phyloP scores from a whole-genome alignment of 805 yeast genomes.

The Saccharomyces paradoxus region DNA sequence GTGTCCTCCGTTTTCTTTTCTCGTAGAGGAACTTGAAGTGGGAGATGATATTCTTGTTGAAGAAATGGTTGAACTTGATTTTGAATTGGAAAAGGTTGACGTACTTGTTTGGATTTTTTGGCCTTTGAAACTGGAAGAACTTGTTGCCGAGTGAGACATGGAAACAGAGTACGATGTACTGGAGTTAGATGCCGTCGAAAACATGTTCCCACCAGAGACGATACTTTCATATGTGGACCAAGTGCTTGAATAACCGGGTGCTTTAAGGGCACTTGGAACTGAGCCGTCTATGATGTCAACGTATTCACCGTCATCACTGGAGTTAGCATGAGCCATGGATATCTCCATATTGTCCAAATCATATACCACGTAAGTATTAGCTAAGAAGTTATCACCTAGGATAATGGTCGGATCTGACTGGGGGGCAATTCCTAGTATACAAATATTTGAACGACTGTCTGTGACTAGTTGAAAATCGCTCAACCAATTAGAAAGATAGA shows the following conservation, averaged over 20 bases:
- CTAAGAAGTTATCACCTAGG: constrained; percentile 53
- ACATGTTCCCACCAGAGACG: constrained; percentile 23
- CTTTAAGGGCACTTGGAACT: constrained; percentile 45
- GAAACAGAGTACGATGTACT: background rate
- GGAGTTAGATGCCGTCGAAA: constrained; percentile 9
- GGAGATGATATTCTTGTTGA: background rate
- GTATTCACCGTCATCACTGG: constrained; percentile 28
- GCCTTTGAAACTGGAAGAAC: background rate
- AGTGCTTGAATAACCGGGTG: constrained; percentile 39
- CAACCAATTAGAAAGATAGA: constrained; percentile 43
- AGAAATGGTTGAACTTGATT: background rate
- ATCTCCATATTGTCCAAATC: constrained; percentile 43
- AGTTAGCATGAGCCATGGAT: constrained; percentile 43
- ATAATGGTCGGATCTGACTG: constrained; percentile 25
- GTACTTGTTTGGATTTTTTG: background rate
- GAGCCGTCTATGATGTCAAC: constrained; percentile 38
- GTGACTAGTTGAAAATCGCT: constrained; percentile 25
- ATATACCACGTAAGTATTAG: constrained; percentile 50
- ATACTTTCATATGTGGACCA: constrained; percentile 25
- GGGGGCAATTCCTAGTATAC: constrained; percentile 39
- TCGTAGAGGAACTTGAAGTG: background rate
- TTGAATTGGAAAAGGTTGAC: background rate
- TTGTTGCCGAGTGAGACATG: background rate
- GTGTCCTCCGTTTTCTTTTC: background rate
- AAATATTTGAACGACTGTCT: constrained; percentile 16